Conservation (phyloP, 176 grass and related monocot species). For the Ensete glaucum region DNA sequence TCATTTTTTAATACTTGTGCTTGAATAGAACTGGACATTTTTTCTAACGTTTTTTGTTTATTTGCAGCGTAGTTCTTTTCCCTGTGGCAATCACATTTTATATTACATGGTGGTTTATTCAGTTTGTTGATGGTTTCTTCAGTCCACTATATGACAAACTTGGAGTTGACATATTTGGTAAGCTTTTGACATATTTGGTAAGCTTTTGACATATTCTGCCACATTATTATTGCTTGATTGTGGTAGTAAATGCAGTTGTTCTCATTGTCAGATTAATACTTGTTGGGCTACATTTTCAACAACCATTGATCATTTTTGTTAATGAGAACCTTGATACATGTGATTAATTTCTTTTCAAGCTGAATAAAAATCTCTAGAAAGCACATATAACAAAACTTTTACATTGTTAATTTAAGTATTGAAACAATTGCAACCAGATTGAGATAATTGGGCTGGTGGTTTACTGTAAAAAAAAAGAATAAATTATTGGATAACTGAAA, state of each 20-base stretch:
- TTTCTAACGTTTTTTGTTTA: background rate
- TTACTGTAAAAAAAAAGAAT: no score
- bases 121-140: constrained; percentile 98
- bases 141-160: constrained; percentile 90
- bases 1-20: constrained; percentile 5
- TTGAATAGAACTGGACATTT: background rate
- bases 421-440: no score
- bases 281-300: no score
- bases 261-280: background rate
- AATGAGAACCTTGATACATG: no score
- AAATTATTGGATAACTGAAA: no score
- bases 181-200: constrained; percentile 37
- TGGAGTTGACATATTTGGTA: constrained; percentile 91
- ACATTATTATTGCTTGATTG: background rate
- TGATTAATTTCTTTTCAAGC: no score
- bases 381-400: no score
- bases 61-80: constrained; percentile 90
- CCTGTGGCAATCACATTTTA: constrained; percentile 97
- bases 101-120: constrained; percentile 99
- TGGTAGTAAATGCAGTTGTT: background rate
- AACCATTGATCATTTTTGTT: no score
- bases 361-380: no score
- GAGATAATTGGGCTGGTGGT: no score
- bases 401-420: no score
- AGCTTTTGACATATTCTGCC: constrained; percentile 3